Evolutionary conservation across 2,329 filamentous ascomycete genomes (phyloP), one percentile per base, ranked within the genome.

Genomic region (Stemphylium vesicarium): DNA sequence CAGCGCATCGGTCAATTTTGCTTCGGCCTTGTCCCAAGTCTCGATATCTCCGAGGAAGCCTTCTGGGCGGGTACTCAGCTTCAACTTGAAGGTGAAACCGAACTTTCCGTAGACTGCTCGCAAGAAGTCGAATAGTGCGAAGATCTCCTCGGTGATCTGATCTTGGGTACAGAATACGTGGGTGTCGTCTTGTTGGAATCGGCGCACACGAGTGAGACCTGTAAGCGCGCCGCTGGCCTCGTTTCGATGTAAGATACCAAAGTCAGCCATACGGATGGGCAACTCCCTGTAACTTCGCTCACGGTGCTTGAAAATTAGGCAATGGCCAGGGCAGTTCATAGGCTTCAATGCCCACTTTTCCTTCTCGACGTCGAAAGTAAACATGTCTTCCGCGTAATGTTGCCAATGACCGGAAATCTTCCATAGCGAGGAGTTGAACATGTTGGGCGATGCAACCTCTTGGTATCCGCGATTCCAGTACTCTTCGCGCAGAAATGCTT

Each of bases 311-410:
- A 96, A 96, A 70, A 97, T 89, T 63, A 95, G 80, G 77, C 91
- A 96, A 78, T 98, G 94, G 24, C 92, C 92, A 4, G 95, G 95
- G 79, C 95, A 99, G 80, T 98, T 98, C 95, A 98, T 98, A 24
- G 94, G 94, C 80, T 98, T 98, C 46, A 98, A 80, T 13, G 88
- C 92, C 81, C 88, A 92, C 63, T 87, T 82, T 60, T 90, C 89
- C 81, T 96, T 96, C 75, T 97, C 93, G 29, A 89, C 81, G 40
- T 86, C 81, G 65, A 96, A 87, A n/a, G 87, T 88, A 77, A 92
- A 92, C 94, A 98, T 98, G 79, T 97, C 93, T 61, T 98, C 94
- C 72, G 92, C 86, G 81, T 97, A 95, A 73, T 93, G 70, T 56
- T 89, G 86, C 93, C 94, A 97, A 77, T 98, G 95, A 44, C 95